Evolutionary conservation across 129 eudicot species (phyloP).

Genomic region (carrot (Daucus carota)): DH1_v3.0 NC_030382.2:28885001-28885500

Average conservation of each 20-base stretch:
- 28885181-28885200: constrained; percentile 48
- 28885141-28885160: constrained; percentile 60
- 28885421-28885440: constrained; percentile 62
- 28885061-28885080: constrained; percentile 58
- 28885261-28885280: constrained; percentile 30
- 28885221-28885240: constrained; percentile 33
- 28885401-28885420: constrained; percentile 57
- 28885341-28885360: constrained; percentile 41
- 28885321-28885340: constrained; percentile 33
- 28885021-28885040: constrained; percentile 44
- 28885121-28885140: constrained; percentile 51
- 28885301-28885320: constrained; percentile 57
- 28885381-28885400: constrained; percentile 26
- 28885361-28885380: constrained; percentile 48
- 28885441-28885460: constrained; percentile 42
- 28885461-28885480: constrained; percentile 51
- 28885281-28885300: constrained; percentile 41
- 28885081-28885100: constrained; percentile 44
- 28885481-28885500: constrained; percentile 39
- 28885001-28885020: constrained; percentile 54
- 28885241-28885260: constrained; percentile 31
- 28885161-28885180: constrained; percentile 47
- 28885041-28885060: constrained; percentile 42
- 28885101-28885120: constrained; percentile 34
- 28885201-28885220: constrained; percentile 38